phyloP scores from a whole-genome alignment of 768 basidiomycete genomes.

The Hemileccinum impolitum region DNA sequence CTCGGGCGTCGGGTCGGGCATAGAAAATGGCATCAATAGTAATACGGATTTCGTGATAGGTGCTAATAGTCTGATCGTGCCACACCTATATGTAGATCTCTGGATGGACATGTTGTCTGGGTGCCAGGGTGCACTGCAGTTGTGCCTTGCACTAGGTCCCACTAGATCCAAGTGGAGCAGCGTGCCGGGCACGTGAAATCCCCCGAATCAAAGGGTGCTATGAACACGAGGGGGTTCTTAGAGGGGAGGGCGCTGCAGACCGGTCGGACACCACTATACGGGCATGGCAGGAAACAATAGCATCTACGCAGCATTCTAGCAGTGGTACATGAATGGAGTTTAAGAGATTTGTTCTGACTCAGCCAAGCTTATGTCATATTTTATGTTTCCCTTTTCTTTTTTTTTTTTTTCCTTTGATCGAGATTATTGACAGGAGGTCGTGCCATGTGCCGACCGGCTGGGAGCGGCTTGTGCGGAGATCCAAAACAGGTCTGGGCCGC shows the following conservation, averaged over 20 bases:
- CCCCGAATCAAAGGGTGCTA: constrained; percentile 27
- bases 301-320: too few species aligned
- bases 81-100: constrained; percentile 7
- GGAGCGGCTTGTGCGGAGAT: constrained; percentile 34
- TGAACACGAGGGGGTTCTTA: constrained; percentile 26
- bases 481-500: constrained; percentile 34
- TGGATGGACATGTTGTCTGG: constrained; percentile 16
- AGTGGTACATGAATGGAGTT: too few species aligned
- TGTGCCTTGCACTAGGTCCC: constrained; percentile 22
- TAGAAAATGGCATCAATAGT: constrained; percentile 13
- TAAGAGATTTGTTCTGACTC: not conserved
- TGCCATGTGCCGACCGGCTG: constrained; percentile 14
- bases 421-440: constrained; percentile 18
- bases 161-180: constrained; percentile 21
- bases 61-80: constrained; percentile 15
- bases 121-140: constrained; percentile 9
- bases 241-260: constrained; percentile 11
- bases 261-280: too few species aligned
- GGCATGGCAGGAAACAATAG: too few species aligned
- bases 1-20: constrained; percentile 29
- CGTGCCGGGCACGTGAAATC: constrained; percentile 29
- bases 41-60: constrained; percentile 10
- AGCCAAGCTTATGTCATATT: not conserved
- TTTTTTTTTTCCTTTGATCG: constrained; percentile 12
- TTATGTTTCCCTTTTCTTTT: not conserved